A percentile compares a stretch with the other conserved stretches of the same genome.
phyloP scores from a whole-genome alignment of 352 stramenopile species.

The Phytophthora palmivora region DNA sequence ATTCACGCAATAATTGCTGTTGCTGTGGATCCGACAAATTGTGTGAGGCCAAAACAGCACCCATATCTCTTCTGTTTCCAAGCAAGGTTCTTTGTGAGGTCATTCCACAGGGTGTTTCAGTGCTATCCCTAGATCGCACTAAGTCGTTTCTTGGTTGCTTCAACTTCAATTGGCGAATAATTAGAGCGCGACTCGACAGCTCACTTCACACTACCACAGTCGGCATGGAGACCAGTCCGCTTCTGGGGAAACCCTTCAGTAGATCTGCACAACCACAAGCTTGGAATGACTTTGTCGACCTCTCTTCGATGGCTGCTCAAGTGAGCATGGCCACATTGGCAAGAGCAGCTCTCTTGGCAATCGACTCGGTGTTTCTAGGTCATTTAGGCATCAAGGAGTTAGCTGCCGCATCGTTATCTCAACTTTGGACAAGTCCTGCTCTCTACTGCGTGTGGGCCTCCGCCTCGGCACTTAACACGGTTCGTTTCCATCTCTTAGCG shows the following conservation, averaged over 20 bases:
- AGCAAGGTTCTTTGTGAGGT: no score
- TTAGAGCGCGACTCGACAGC: neutral
- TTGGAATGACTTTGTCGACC: slow-evolving; percentile 63
- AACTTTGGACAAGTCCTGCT: slow-evolving; percentile 71
- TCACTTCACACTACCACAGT: slow-evolving; percentile 14
- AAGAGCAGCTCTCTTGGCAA: slow-evolving; percentile 67
- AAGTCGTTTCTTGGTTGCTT: slow-evolving; percentile 11
- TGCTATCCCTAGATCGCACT: slow-evolving; percentile 15
- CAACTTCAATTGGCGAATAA: slow-evolving; percentile 21
- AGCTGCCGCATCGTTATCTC: slow-evolving; percentile 69
- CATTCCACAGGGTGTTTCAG: slow-evolving; percentile 16
- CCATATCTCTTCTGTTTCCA: slow-evolving; percentile 21
- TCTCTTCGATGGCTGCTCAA: slow-evolving; percentile 70
- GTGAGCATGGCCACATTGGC: slow-evolving; percentile 72
- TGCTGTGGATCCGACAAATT: slow-evolving; percentile 28
- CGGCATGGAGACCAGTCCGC: slow-evolving; percentile 55
- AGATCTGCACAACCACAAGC: slow-evolving; percentile 29
- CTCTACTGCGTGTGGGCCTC: slow-evolving; percentile 74
- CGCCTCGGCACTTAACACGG: slow-evolving; percentile 69
- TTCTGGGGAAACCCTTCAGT: slow-evolving; percentile 38
- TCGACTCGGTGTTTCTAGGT: slow-evolving; percentile 81
- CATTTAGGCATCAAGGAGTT: slow-evolving; percentile 80
- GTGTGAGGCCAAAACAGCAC: slow-evolving; percentile 37
- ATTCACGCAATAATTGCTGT: slow-evolving; percentile 61
- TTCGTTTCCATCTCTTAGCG: slow-evolving; percentile 19